These are phyloP conservation scores for Myriangium duriaei DNA, from an alignment of 2,329 filamentous ascomycete species.

Conservation along the genomic window DNA sequence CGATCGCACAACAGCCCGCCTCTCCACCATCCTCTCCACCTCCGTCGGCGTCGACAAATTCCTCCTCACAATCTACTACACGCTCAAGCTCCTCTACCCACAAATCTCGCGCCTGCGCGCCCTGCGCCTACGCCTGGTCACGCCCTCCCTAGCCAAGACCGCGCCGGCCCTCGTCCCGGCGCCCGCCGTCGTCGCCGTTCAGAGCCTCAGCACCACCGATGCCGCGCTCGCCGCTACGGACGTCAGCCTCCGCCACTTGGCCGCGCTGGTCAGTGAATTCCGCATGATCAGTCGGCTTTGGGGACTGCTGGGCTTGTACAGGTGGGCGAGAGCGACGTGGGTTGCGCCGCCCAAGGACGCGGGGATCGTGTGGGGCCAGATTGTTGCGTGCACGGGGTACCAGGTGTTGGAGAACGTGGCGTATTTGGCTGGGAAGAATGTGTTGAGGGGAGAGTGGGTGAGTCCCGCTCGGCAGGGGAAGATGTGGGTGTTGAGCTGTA, in stretches of 20 bases:
- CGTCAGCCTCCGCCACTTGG: slow-evolving; percentile 36
- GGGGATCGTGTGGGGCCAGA: slow-evolving; percentile 46
- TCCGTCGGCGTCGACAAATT: slow-evolving; percentile 28
- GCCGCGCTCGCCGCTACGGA: slow-evolving; percentile 21
- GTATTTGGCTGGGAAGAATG: slow-evolving; percentile 61
- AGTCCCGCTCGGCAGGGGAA: slow-evolving; percentile 36
- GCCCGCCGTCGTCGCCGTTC: slow-evolving; percentile 27
- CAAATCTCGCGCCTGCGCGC: slow-evolving; percentile 27
- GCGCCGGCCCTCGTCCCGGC: slow-evolving; percentile 28
- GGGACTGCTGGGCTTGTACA: slow-evolving; percentile 61
- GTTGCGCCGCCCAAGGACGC: slow-evolving; percentile 29
- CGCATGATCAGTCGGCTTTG: slow-evolving; percentile 65
- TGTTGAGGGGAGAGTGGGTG: slow-evolving; percentile 37
- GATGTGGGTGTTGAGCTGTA: slow-evolving; percentile 59
- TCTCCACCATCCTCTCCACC: slow-evolving; percentile 27
- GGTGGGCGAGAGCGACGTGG: slow-evolving; percentile 43
- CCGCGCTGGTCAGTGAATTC: slow-evolving; percentile 55
- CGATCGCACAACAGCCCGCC: slow-evolving; percentile 15
- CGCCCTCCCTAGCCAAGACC: slow-evolving; percentile 26
- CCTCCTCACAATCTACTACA: slow-evolving; percentile 33
- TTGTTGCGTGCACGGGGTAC: slow-evolving; percentile 54
- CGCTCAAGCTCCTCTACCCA: slow-evolving; percentile 29
- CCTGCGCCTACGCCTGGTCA: slow-evolving; percentile 23
- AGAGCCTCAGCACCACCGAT: slow-evolving; percentile 26
- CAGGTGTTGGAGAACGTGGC: slow-evolving; percentile 75